Conservation (phyloP, 495 filamentous ascomycete genomes). For the Aspergillus sclerotioniger region DNA sequence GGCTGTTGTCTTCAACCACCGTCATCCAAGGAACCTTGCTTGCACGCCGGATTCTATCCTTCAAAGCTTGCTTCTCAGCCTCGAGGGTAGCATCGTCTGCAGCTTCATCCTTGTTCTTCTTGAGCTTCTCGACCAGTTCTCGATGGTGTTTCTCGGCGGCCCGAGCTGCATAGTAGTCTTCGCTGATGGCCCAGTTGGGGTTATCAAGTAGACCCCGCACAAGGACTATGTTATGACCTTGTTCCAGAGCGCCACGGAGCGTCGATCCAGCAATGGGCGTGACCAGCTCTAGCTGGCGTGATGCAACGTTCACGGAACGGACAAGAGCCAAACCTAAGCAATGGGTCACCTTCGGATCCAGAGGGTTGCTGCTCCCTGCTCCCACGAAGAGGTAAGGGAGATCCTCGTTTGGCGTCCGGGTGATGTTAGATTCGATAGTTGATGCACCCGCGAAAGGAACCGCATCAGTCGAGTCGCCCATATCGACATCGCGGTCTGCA, state of each 20-base stretch:
- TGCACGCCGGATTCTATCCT: slow-evolving; percentile 37
- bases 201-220: slow-evolving; percentile 53
- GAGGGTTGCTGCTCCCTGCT: slow-evolving; percentile 36
- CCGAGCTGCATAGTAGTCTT: slow-evolving; percentile 44
- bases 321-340: slow-evolving; percentile 54
- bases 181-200: slow-evolving; percentile 50
- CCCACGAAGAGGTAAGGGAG: slow-evolving; percentile 45
- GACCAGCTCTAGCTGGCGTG: slow-evolving; percentile 43
- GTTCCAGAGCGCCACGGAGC: slow-evolving; percentile 31
- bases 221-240: slow-evolving; percentile 44
- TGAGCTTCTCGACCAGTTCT: slow-evolving; percentile 19
- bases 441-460: background rate
- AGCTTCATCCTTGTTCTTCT: slow-evolving; percentile 21
- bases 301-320: slow-evolving; percentile 41
- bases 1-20: slow-evolving; percentile 41
- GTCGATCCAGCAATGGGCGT: slow-evolving; percentile 44
- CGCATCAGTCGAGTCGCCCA: slow-evolving; percentile 17
- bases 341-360: slow-evolving; percentile 42
- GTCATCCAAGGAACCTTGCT: slow-evolving; percentile 49
- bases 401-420: slow-evolving; percentile 31
- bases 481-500: slow-evolving; percentile 25
- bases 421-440: slow-evolving; percentile 23
- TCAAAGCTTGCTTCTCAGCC: slow-evolving; percentile 21
- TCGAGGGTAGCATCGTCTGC: slow-evolving; percentile 13
- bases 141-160: slow-evolving; percentile 38